phyloP scores from a whole-genome alignment of 1,284 basidiomycete genomes.

The Cryptococcus sp. region DNA sequence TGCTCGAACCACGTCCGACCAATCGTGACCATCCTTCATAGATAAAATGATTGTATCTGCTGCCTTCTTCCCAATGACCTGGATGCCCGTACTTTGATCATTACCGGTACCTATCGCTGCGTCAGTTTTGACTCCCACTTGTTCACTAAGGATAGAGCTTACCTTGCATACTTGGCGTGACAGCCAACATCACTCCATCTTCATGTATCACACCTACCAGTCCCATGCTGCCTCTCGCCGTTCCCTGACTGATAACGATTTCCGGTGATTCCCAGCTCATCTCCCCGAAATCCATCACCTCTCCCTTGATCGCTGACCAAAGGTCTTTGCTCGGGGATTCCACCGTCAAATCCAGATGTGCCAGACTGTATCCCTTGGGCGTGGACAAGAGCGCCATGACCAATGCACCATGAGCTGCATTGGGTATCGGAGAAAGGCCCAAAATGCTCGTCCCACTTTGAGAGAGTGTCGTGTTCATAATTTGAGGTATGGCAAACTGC shows the following conservation, averaged over 20 bases:
- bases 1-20: not conserved
- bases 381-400: conserved; percentile 2
- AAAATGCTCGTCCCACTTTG: not conserved
- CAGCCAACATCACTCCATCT: not conserved
- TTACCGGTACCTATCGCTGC: not conserved
- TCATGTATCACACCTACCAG: not conserved
- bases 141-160: not conserved
- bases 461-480: not conserved
- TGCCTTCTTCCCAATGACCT: not conserved
- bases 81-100: not conserved
- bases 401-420: not conserved
- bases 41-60: not conserved
- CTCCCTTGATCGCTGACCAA: not conserved
- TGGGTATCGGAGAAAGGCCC: not conserved
- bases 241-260: not conserved
- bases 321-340: not conserved
- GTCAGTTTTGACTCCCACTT: not conserved
- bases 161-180: not conserved
- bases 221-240: not conserved
- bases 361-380: not conserved
- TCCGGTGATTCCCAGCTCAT: not conserved
- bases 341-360: not conserved
- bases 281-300: not conserved
- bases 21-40: not conserved
- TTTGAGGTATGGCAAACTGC: not conserved